Evolutionary conservation across 768 basidiomycete genomes (phyloP), one percentile per base, ranked within the genome.

Genomic region (Mycena amicta): DNA sequence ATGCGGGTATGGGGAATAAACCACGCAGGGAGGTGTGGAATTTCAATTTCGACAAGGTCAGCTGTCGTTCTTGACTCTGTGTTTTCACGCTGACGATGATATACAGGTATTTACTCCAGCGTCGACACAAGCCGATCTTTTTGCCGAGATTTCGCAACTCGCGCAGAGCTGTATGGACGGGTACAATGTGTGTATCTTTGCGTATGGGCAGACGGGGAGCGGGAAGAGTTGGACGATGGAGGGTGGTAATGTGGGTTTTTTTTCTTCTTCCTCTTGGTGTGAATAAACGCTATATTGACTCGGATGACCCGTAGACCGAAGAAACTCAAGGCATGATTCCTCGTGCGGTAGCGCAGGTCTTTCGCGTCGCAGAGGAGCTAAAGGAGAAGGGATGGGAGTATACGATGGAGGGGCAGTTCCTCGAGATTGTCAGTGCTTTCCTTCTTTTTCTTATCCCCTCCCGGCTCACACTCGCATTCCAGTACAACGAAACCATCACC

Each of bases 401-500:
- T 67, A 86, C 74, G 45, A 86, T 96, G 80, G 93, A 95, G 68
- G 95, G 95, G n/a, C 93, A 95, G 67, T 96, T 95, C 75, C 82
- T 96, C 52, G 95, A 97, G 72, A 96, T 96, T 50, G 95, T 95
- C 61, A 64, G 86, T 50, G 12, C 43, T 23, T 26, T 46, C 39
- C 20, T 30, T 20, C 13, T 29, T 43, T 52, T 6, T 8, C 26
- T 33, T 51, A 56, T 37, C 29, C 43, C 18, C 56, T 64, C 40
- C 20, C 20, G 16, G 15, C 46, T 55, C 29, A 46, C 43, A 46
- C 49, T 16, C n/a, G n/a, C n/a, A n/a, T n/a, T 12, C 28, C 4
- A 93, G 92, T 95, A 94, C 69, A 94, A 95, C 74, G 93, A 95
- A 73, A 92, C 90, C 15, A 93, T 97, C 77, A 95, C 95, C 65